A percentile compares a stretch with the other conserved stretches of the same genome.
phyloP scores from a whole-genome alignment of 2,329 filamentous ascomycete genomes.

The Zopfia rhizophila region DNA sequence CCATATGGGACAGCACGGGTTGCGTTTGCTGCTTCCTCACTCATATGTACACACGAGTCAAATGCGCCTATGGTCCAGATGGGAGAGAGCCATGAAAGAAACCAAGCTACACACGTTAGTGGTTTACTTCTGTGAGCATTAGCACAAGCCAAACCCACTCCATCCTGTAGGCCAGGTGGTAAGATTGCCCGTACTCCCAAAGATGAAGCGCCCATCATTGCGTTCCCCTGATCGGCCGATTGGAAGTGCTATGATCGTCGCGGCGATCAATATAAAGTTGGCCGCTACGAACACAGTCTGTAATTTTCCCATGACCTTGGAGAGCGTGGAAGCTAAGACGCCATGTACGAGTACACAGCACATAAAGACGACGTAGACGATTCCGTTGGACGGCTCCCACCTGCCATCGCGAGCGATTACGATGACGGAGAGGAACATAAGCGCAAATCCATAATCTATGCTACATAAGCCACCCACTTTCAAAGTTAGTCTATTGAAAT shows the following conservation, averaged over 20 bases:
- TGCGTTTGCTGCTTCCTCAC: slow-evolving; percentile 70
- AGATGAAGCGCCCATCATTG: slow-evolving; percentile 60
- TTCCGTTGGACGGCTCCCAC: slow-evolving; percentile 66
- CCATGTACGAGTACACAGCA: slow-evolving; percentile 65
- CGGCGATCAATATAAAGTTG: slow-evolving; percentile 66
- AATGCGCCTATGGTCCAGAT: slow-evolving; percentile 66
- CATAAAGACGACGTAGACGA: slow-evolving; percentile 68
- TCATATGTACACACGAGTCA: slow-evolving; percentile 59
- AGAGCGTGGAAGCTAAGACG: slow-evolving; percentile 63
- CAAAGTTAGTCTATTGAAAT: not conserved
- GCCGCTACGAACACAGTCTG: slow-evolving; percentile 66
- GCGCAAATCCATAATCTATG: slow-evolving; percentile 67
- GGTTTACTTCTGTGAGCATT: slow-evolving; percentile 58
- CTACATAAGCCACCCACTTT: slow-evolving; percentile 69
- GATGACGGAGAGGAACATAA: slow-evolving; percentile 69
- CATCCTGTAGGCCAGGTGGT: slow-evolving; percentile 61
- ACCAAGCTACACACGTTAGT: slow-evolving; percentile 69
- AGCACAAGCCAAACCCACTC: slow-evolving; percentile 13
- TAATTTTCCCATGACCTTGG: slow-evolving; percentile 68
- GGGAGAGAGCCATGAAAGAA: slow-evolving; percentile 69
- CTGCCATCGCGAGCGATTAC: slow-evolving; percentile 66
- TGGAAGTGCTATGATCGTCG: slow-evolving; percentile 60
- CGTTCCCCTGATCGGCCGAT: slow-evolving; percentile 32
- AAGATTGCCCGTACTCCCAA: slow-evolving; percentile 65
- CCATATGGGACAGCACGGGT: slow-evolving; percentile 68